Evolutionary conservation across 192 early-diverging fungal species (phyloP).

Genomic region (Thoreauomyces humboldtii): DNA sequence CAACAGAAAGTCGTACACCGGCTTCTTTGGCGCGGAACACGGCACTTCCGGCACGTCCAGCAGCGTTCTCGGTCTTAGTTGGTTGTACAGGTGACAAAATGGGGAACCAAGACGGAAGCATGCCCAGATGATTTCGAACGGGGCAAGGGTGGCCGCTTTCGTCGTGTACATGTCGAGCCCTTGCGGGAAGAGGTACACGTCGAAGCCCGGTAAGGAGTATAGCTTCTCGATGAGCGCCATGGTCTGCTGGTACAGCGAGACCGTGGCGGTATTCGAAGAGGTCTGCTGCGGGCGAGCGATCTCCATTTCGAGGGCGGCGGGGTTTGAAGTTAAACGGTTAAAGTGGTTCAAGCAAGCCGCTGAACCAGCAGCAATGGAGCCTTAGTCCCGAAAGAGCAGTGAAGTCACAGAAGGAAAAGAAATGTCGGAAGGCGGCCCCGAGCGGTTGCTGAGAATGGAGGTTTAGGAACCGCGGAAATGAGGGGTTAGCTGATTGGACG

Average conservation of each 20-base stretch:
- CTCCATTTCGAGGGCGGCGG: slow-evolving; percentile 4
- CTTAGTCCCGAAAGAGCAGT: too few relatives aligned
- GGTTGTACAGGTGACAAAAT: slow-evolving; percentile 49
- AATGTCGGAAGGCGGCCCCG: too few relatives aligned
- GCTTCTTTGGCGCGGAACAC: slow-evolving; percentile 57
- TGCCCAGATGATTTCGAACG: slow-evolving; percentile 41
- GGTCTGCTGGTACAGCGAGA: slow-evolving; percentile 48
- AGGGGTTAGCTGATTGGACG: too few relatives aligned
- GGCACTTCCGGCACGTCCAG: slow-evolving; percentile 42
- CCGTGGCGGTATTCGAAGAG: not conserved
- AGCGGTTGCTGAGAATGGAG: too few relatives aligned
- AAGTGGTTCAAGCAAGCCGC: too few relatives aligned
- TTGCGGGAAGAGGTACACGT: slow-evolving; percentile 52
- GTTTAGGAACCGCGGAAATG: too few relatives aligned
- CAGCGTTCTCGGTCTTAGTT: slow-evolving; percentile 26
- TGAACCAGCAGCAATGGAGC: too few relatives aligned
- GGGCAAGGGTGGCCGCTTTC: slow-evolving; percentile 31
- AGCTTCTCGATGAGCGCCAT: slow-evolving; percentile 49
- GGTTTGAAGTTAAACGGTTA: too few relatives aligned
- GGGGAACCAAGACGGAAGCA: slow-evolving; percentile 53
- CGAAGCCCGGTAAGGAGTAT: slow-evolving; percentile 50
- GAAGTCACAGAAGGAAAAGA: too few relatives aligned
- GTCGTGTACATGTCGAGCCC: slow-evolving; percentile 32
- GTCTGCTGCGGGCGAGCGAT: slow-evolving; percentile 18
- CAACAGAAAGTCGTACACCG: slow-evolving; percentile 82